Base-by-base conservation (phyloP, 495 filamentous ascomycete genomes). In the Hypoxylon perforatum region DNA sequence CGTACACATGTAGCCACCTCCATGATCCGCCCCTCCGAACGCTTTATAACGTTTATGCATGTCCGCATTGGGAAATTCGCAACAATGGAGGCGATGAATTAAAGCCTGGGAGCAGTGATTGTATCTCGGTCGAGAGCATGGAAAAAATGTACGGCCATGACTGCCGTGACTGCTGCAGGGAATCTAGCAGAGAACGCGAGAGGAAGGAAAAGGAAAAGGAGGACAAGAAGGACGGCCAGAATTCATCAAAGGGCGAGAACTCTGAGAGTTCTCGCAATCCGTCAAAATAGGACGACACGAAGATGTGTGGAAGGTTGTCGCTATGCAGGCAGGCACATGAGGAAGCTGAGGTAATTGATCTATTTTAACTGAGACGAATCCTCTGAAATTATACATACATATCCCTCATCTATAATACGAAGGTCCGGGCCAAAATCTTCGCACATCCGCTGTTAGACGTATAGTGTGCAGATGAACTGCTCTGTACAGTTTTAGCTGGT, bases 221-320 rank as follows among this genome's bases (percentile, higher is more conserved):
- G 0, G 15, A 56, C 23, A 45, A 56, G n/a, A 61, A 44, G 11
- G 10, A 42, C 11, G 57, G 57, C 15, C 22, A 66, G 19, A 51
- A 50, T 46, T 66, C 56, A 11, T 45, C 57, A 12, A 23, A 66
- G 21, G 56, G 63, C 25, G 57, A 56, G 17, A 66, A 61, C 30
- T 42, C 57, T 14, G 61, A 47, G 4, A 54, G 61, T 10, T 65
- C 61, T 54, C 61, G 54, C 1, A 41, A 49, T 21, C 61, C 63
- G 19, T 50, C 63, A 4, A 45, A 61, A 4, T 56, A 54, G 36
- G n/a, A n/a, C n/a, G n/a, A n/a, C n/a, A n/a, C n/a, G n/a, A n/a
- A n/a, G n/a, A n/a, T n/a, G n/a, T n/a, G n/a, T n/a, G n/a, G n/a
- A n/a, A n/a, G n/a, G n/a, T n/a, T n/a, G n/a, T n/a, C n/a, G n/a